Conservation (phyloP, 352 stramenopile species). For the Globisporangium recalcitrans region DNA sequence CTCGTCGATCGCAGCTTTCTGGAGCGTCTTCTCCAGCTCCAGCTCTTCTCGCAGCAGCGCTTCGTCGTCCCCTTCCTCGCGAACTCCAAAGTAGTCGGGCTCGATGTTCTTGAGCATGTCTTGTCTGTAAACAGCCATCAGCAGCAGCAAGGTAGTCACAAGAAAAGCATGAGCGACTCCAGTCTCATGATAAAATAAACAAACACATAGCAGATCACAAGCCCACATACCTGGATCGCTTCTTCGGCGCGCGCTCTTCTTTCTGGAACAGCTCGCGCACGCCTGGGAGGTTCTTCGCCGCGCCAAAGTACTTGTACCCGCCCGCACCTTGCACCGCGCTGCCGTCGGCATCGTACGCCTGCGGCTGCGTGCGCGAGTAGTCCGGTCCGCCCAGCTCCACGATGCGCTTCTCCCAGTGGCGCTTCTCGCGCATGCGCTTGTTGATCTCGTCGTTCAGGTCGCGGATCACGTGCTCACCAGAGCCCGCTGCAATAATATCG, state of each 20-base stretch:
- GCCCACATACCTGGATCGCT: constrained; percentile 31
- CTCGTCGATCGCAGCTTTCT: constrained; percentile 40
- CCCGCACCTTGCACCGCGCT: constrained; percentile 50
- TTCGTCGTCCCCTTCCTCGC: constrained; percentile 58
- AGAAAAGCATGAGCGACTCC: too few species aligned
- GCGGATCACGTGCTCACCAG: constrained; percentile 94
- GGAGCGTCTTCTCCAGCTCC: constrained; percentile 37
- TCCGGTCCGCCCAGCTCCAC: constrained; percentile 88
- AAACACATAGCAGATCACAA: neutral
- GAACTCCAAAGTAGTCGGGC: constrained; percentile 78
- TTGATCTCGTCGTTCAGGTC: constrained; percentile 99
- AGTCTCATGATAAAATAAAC: too few species aligned
- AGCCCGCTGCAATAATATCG: constrained; percentile 48
- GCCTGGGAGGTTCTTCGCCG: constrained; percentile 93
- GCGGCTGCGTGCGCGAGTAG: constrained; percentile 80
- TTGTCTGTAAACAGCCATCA: constrained; percentile 18
- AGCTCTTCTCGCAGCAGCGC: constrained; percentile 41
- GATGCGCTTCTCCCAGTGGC: constrained; percentile 84
- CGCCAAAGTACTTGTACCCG: constrained; percentile 97
- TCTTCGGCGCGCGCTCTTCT: constrained; percentile 52
- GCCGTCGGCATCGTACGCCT: constrained; percentile 76
- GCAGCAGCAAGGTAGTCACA: too few species aligned
- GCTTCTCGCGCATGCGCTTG: constrained; percentile 93
- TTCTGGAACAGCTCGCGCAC: constrained; percentile 94
- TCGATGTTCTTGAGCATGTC: constrained; percentile 92